These are phyloP conservation scores for Salix brachista DNA, from an alignment of 345 rosid species.

Conservation along the genomic window DNA sequence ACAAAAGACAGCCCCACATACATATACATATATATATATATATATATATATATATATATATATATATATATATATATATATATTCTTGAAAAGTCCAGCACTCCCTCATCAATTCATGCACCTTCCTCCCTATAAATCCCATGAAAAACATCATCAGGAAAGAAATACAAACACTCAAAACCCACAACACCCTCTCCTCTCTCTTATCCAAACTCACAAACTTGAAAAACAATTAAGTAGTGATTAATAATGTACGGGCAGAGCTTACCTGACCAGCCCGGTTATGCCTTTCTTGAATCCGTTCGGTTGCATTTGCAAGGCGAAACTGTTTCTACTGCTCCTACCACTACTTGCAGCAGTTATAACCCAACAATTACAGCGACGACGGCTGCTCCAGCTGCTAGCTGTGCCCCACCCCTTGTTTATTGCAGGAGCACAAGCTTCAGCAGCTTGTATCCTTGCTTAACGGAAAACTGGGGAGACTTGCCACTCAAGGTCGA, in stretches of 20 bases:
- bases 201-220: neutral
- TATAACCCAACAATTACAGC: neutral
- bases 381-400: conserved; percentile 3
- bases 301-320: conserved; percentile 48
- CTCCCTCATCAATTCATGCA: conserved; percentile 27
- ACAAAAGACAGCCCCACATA: neutral
- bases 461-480: conserved; percentile 90
- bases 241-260: conserved; percentile 38
- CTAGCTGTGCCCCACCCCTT: conserved; percentile 16
- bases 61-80: too few species aligned
- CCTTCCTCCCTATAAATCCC: conserved; percentile 23
- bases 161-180: neutral
- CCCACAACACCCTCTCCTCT: neutral
- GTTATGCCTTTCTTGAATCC: conserved; percentile 48
- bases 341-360: neutral
- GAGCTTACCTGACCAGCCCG: conserved; percentile 35
- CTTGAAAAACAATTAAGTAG: too few species aligned
- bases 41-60: too few species aligned
- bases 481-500: conserved; percentile 74
- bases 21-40: too few species aligned
- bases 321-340: conserved; percentile 27
- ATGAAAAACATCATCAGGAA: neutral
- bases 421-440: conserved; percentile 57
- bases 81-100: neutral
- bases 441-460: conserved; percentile 62